phyloP scores from a whole-genome alignment of 495 filamentous ascomycete species.

The Evernia prunastri region DNA sequence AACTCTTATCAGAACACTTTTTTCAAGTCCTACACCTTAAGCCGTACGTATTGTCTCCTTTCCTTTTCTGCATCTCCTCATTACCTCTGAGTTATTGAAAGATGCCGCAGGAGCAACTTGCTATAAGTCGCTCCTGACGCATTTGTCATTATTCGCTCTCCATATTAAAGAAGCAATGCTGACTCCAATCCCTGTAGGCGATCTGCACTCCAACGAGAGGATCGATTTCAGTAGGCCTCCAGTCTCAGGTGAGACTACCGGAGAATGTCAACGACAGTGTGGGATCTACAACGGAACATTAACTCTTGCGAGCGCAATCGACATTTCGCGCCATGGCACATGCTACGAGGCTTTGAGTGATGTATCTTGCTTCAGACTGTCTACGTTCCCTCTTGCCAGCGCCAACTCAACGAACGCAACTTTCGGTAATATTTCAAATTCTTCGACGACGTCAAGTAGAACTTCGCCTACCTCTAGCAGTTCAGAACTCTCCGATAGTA shows the following conservation, averaged over 20 bases:
- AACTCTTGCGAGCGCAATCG: not conserved
- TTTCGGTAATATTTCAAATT: not conserved
- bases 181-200: not conserved
- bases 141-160: not conserved
- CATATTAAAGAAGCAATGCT: not conserved
- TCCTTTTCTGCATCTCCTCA: not conserved
- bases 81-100: not conserved
- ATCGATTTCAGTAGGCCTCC: conserved; percentile 3
- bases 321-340: not conserved
- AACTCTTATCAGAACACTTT: not conserved
- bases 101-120: not conserved
- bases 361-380: not conserved
- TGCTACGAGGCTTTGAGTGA: not conserved
- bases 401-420: not conserved
- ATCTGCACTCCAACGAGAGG: not conserved
- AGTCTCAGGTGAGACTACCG: not conserved
- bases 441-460: not conserved
- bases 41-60: not conserved
- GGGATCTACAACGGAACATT: not conserved
- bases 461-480: not conserved
- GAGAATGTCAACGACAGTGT: not conserved
- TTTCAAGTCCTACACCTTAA: not conserved
- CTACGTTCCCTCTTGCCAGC: not conserved
- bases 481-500: not conserved
- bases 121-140: not conserved